These are phyloP conservation scores for Erythrophleum fordii DNA, from an alignment of 306 rosid genomes.

Conservation along the genomic window DNA sequence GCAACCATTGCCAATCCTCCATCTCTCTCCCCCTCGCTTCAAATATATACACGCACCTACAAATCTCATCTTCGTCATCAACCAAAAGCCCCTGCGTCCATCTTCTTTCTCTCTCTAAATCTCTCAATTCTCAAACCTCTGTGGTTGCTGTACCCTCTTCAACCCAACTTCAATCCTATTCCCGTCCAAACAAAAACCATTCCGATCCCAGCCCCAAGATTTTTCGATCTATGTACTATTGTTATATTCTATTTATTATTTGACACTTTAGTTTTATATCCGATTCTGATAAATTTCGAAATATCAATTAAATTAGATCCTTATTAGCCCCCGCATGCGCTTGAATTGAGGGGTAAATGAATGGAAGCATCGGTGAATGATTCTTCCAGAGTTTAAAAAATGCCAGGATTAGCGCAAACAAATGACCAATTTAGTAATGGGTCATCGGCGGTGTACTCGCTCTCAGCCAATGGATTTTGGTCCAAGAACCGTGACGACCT, in stretches of 20 bases:
- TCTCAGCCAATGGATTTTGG: conserved; percentile 75
- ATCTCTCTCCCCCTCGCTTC: conserved; percentile 32
- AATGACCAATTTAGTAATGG: conserved; percentile 73
- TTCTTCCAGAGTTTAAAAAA: conserved; percentile 56
- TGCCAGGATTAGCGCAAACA: conserved; percentile 81
- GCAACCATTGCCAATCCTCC: conserved; percentile 30
- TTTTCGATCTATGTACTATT: conserved; percentile 42
- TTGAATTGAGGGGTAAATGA: conserved; percentile 25
- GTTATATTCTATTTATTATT: conserved; percentile 26
- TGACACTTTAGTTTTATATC: conserved; percentile 10
- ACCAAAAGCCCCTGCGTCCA: conserved; percentile 55
- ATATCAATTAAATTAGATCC: conserved; percentile 49
- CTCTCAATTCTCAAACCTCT: conserved; percentile 35
- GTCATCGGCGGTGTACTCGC: conserved; percentile 58
- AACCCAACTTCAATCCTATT: conserved; percentile 42
- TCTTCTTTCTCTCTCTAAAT: conserved; percentile 43
- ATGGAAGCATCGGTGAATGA: conserved; percentile 52
- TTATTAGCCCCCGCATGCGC: conserved; percentile 10
- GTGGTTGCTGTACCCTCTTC: conserved; percentile 4
- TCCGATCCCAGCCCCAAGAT: conserved; percentile 41
- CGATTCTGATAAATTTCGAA: conserved; percentile 35
- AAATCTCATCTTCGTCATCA: conserved; percentile 72
- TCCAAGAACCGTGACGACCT: conserved; percentile 75
- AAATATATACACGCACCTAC: conserved; percentile 52
- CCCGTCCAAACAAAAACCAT: conserved; percentile 21